A percentile compares a stretch with the other conserved stretches of the same genome.
Evolutionary conservation across 495 filamentous ascomycete species (phyloP).

Genomic region (Aspergillus sparsus): DNA sequence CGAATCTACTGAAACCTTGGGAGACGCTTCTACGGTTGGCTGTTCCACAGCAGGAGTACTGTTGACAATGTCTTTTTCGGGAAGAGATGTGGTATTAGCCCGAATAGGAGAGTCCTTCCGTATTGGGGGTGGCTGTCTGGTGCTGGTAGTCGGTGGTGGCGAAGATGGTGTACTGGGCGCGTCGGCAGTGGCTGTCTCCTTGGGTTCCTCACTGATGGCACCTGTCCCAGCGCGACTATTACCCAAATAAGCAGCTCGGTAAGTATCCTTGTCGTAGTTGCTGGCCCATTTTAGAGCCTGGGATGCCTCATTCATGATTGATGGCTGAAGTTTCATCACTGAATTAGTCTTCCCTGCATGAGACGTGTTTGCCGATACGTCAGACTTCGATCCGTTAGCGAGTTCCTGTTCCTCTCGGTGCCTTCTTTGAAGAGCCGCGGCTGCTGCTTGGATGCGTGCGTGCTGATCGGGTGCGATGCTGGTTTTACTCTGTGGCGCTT

Average conservation of each 20-base stretch:
- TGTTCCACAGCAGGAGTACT: conserved; percentile 29
- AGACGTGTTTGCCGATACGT: conserved; percentile 42
- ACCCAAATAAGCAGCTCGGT: conserved; percentile 77
- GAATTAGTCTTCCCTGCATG: conserved; percentile 81
- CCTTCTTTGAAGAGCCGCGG: conserved; percentile 72
- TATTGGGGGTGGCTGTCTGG: conserved; percentile 33
- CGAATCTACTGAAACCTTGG: conserved; percentile 33
- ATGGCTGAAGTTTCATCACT: conserved; percentile 83
- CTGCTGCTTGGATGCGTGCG: conserved; percentile 86
- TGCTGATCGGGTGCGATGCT: conserved; percentile 92
- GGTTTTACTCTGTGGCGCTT: conserved; percentile 69
- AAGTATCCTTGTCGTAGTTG: conserved; percentile 73
- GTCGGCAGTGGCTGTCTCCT: conserved; percentile 16
- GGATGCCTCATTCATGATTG: conserved; percentile 82
- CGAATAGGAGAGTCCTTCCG: conserved; percentile 30
- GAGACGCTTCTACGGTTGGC: conserved; percentile 26
- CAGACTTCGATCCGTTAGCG: conserved; percentile 35
- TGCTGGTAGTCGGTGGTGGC: conserved; percentile 25
- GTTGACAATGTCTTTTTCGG: conserved; percentile 11
- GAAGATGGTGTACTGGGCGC: conserved; percentile 18
- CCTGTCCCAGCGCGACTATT: conserved; percentile 70
- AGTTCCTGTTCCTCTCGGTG: conserved; percentile 60
- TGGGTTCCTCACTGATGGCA: conserved; percentile 29
- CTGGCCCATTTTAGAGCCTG: conserved; percentile 93
- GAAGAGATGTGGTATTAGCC: conserved; percentile 8